Evolutionary conservation across 1,139 yeast genomes (phyloP).

Genomic region (Hanseniaspora gamundiae): DNA sequence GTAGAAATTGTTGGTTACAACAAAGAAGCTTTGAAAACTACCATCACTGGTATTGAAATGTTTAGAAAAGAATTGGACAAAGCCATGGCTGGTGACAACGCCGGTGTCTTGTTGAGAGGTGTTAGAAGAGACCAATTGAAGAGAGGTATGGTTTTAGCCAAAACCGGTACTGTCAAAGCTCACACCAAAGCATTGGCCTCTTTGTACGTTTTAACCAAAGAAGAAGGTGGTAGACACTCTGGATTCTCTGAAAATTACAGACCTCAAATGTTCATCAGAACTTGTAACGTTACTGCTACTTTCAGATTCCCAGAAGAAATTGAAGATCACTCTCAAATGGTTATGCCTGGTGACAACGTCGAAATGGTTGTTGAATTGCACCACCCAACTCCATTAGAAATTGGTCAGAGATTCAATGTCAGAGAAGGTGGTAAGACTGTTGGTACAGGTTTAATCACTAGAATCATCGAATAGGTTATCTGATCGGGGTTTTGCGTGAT

Average conservation of each 20-base stretch:
- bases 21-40: slow-evolving; percentile 79
- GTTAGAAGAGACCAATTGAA: slow-evolving; percentile 91
- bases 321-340: slow-evolving; percentile 78
- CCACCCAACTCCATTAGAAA: slow-evolving; percentile 88
- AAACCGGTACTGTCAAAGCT: slow-evolving; percentile 85
- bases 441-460: slow-evolving; percentile 95
- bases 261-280: slow-evolving; percentile 95
- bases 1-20: slow-evolving; percentile 91
- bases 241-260: slow-evolving; percentile 95
- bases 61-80: slow-evolving; percentile 96
- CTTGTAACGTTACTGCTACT: slow-evolving; percentile 90
- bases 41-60: slow-evolving; percentile 97
- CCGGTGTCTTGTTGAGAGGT: slow-evolving; percentile 96
- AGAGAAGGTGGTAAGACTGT: slow-evolving; percentile 99
- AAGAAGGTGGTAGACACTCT: slow-evolving; percentile 99
- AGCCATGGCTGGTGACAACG: slow-evolving; percentile 98
- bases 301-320: slow-evolving; percentile 86
- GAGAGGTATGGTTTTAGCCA: slow-evolving; percentile 97
- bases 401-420: slow-evolving; percentile 95
- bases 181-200: slow-evolving; percentile 93
- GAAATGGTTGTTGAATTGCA: slow-evolving; percentile 91
- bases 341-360: slow-evolving; percentile 96
- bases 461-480: slow-evolving; percentile 51
- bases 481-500: too few relatives aligned
- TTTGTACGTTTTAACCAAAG: slow-evolving; percentile 81